Percentiles rank a stretch among this genome's conserved stretches.
These are phyloP conservation scores for Neonectria ditissima DNA, from an alignment of 2,329 filamentous ascomycete species.

Conservation along the genomic window DNA sequence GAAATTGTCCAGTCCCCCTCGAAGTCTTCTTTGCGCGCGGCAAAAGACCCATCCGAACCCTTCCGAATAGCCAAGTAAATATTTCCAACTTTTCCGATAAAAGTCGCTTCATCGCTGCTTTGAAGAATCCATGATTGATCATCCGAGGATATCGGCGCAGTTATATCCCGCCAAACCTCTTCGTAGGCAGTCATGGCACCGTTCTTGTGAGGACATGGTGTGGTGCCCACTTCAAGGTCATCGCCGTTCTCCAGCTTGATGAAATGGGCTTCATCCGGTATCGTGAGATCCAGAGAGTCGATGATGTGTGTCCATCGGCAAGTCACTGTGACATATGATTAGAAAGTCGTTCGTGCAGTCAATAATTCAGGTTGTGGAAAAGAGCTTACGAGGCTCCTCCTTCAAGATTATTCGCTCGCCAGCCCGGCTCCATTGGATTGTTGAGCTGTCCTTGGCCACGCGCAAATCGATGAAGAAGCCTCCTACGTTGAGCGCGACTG, in stretches of 20 bases:
- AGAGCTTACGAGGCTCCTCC: slow-evolving; percentile 28
- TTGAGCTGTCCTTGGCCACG: slow-evolving; percentile 10
- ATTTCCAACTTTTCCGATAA: slow-evolving; percentile 33
- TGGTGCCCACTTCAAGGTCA: slow-evolving; percentile 35
- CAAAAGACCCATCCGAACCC: background rate
- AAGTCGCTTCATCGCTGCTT: slow-evolving; percentile 29
- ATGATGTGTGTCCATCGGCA: slow-evolving; percentile 41
- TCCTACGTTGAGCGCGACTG: slow-evolving; percentile 40
- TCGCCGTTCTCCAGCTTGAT: slow-evolving; percentile 35
- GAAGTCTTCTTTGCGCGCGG: slow-evolving; percentile 9
- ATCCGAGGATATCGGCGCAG: slow-evolving; percentile 1
- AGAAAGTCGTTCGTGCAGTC: background rate
- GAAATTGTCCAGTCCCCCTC: background rate
- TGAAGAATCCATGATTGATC: slow-evolving; percentile 38
- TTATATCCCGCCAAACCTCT: slow-evolving; percentile 39
- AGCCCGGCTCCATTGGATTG: slow-evolving; percentile 39
- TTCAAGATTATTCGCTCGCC: slow-evolving; percentile 33
- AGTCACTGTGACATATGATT: slow-evolving; percentile 26
- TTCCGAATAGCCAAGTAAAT: slow-evolving; percentile 34
- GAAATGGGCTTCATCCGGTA: slow-evolving; percentile 38
- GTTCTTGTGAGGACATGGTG: slow-evolving; percentile 20
- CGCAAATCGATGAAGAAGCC: slow-evolving; percentile 38
- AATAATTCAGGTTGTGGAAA: background rate
- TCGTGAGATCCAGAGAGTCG: slow-evolving; percentile 32
- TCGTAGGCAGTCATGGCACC: slow-evolving; percentile 31